These are phyloP conservation scores for Poronia punctata DNA, from an alignment of 495 filamentous ascomycete species.

Conservation along the genomic window DNA sequence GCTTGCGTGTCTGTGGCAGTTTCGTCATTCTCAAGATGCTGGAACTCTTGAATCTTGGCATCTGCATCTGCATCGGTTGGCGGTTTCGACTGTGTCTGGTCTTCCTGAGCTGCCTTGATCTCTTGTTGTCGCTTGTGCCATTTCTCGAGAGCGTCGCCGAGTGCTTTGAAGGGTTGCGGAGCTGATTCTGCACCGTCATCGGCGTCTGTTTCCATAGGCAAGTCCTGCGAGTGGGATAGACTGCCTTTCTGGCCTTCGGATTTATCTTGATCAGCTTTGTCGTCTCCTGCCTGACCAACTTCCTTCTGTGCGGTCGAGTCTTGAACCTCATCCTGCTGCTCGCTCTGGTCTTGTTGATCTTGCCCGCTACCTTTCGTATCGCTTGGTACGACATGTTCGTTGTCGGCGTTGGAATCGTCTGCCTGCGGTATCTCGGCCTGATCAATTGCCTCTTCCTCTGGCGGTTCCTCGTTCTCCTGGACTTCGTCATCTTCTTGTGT, in stretches of 20 bases:
- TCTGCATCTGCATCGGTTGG: slow-evolving; percentile 38
- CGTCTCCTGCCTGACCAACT: slow-evolving; percentile 40
- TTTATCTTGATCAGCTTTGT: slow-evolving; percentile 43
- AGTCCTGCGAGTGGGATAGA: slow-evolving; percentile 45
- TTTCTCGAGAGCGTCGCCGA: slow-evolving; percentile 86
- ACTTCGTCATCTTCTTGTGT: slow-evolving; percentile 37
- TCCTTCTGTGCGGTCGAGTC: slow-evolving; percentile 41
- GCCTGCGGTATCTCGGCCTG: slow-evolving; percentile 30
- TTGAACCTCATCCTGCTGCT: slow-evolving; percentile 34
- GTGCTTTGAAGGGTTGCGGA: slow-evolving; percentile 72
- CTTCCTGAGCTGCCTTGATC: slow-evolving; percentile 62
- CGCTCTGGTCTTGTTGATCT: slow-evolving; percentile 44
- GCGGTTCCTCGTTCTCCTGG: slow-evolving; percentile 38
- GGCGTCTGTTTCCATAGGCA: slow-evolving; percentile 38
- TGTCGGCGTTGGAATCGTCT: slow-evolving; percentile 46
- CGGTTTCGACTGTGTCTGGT: slow-evolving; percentile 49
- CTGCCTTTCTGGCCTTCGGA: slow-evolving; percentile 44
- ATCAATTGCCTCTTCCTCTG: slow-evolving; percentile 20
- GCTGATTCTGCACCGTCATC: slow-evolving; percentile 38
- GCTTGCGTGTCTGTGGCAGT: slow-evolving; percentile 79
- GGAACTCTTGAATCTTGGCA: slow-evolving; percentile 66
- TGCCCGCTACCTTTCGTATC: slow-evolving; percentile 55
- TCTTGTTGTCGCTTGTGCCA: slow-evolving; percentile 83
- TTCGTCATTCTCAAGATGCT: slow-evolving; percentile 81
- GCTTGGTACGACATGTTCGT: slow-evolving; percentile 62